A percentile compares a stretch with the other conserved stretches of the same genome.
These are phyloP conservation scores for Lentinula guzmanii DNA, from an alignment of 768 basidiomycete species.

Conservation along the genomic window DNA sequence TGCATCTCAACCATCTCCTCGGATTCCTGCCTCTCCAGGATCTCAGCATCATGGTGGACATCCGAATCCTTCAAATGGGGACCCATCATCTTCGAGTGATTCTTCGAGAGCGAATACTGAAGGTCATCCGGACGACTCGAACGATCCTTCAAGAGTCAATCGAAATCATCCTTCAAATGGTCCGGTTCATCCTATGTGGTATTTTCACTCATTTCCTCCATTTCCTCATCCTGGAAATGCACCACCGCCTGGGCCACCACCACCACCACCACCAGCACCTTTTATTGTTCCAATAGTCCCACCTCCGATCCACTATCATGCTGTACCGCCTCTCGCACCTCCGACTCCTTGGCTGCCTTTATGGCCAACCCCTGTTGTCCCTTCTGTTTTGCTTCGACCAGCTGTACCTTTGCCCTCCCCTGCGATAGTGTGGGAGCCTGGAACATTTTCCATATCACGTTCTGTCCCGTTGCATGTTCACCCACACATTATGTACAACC, in stretches of 20 bases:
- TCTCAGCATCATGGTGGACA: background rate
- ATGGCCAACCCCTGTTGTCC: background rate
- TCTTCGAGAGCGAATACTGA: background rate
- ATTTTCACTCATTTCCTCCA: background rate
- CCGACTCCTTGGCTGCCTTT: background rate
- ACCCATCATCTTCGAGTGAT: background rate
- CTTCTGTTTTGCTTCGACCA: background rate
- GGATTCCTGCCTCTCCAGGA: background rate
- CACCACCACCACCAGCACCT: background rate
- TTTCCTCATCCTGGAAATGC: background rate
- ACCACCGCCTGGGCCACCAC: background rate
- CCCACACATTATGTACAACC: constrained; percentile 27
- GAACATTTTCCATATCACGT: background rate
- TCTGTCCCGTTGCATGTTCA: constrained; percentile 16
- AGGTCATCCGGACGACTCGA: background rate
- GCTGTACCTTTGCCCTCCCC: background rate
- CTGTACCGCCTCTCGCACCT: background rate
- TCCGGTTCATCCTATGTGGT: background rate
- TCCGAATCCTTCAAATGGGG: background rate
- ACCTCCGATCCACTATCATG: background rate
- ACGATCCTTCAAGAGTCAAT: background rate
- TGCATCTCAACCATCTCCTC: background rate
- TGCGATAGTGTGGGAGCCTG: background rate
- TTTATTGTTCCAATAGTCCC: background rate
- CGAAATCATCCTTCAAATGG: background rate